Base-by-base conservation (phyloP, 345 rosid genomes). In the Arabis alpina region DNA sequence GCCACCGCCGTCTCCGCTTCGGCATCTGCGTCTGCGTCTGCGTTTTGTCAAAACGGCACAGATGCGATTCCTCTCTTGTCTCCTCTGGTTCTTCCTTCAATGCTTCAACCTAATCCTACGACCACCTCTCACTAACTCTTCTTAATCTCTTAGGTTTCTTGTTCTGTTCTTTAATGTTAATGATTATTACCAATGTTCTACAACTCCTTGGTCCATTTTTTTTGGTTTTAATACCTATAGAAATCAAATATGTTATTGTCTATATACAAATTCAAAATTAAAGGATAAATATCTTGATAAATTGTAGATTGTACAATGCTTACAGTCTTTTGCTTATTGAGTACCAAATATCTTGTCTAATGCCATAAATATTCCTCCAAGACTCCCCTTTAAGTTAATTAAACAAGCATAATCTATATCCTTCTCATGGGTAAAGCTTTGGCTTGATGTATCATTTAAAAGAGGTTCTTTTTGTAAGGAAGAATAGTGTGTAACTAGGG, bases 11-110 rank as follows among this genome's bases (percentile, higher is more conserved):
- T 71, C 23, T 43, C 80, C 6, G 30, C 23, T 19, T 19, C 23
- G 23, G 23, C 74, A 4, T 62, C 79, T 19, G 48, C 79, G n/a
- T 63, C 85, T 36, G 70, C 84, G 2, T 69, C 74, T 14, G 54
- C 87, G 36, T 79, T 78, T 16, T 41, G 66, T 64, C 67, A 48
- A 32, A 76, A 43, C 66, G 82, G 79, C 61, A 87, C 82, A 77
- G 96, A 83, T 68, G 88, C 91, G 54, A 89, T 91, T 56, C 91
- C 93, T 74, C 82, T 87, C 13, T 84, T 88, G 19, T 85, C 97
- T 23, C 96, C 97, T 59, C 96, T 88, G 0, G 96, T 87, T n/a
- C 80, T 73, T 68, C 94, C 94, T 68, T 68, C 84, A 43, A 53
- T 64, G 79, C 76, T 79, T 58, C 80, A 79, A 27, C 75, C 80